Conservation (phyloP, 1,284 basidiomycete genomes). For the Thecaphora thlaspeos region DNA sequence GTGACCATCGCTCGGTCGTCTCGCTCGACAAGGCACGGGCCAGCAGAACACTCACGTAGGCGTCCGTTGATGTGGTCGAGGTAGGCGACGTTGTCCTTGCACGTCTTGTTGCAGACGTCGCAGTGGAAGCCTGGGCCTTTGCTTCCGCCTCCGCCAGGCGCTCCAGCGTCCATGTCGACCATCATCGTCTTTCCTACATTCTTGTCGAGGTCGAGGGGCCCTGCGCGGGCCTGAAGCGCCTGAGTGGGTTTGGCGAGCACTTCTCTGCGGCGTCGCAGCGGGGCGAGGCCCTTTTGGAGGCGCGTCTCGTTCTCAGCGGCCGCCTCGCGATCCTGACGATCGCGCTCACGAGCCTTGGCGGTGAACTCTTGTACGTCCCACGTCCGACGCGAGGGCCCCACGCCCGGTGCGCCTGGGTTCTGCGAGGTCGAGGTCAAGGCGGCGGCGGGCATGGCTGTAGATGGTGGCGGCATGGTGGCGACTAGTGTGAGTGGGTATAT, state of each 20-base stretch:
- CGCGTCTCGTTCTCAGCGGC: constrained; percentile 45
- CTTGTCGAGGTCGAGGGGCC: constrained; percentile 43
- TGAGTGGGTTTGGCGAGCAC: constrained; percentile 48
- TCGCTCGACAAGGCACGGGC: constrained; percentile 94
- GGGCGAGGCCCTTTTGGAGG: constrained; percentile 33
- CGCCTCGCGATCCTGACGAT: constrained; percentile 45
- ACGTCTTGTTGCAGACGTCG: constrained; percentile 65
- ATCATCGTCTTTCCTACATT: constrained; percentile 50
- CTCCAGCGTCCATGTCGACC: constrained; percentile 39
- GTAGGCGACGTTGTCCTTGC: constrained; percentile 89
- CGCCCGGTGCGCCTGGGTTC: constrained; percentile 13
- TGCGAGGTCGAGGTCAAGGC: too few relatives aligned
- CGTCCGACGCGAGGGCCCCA: constrained; percentile 44
- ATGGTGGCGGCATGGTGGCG: constrained; percentile 4
- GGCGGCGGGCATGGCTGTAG: constrained; percentile 1
- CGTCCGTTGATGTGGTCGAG: constrained; percentile 94
- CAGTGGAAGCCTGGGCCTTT: constrained; percentile 58
- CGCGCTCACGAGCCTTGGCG: constrained; percentile 42
- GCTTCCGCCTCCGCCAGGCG: constrained; percentile 17
- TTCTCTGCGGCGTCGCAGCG: constrained; percentile 35
- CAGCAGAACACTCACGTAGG: constrained; percentile 68
- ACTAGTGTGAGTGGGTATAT: too few relatives aligned
- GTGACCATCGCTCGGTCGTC: constrained; percentile 86
- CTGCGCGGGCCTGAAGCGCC: constrained; percentile 38
- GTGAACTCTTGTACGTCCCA: constrained; percentile 52